Percentiles rank a stretch among this genome's conserved stretches.
Conservation (phyloP, 192 early-diverging fungal species). For the Coemansia sp. region DNA sequence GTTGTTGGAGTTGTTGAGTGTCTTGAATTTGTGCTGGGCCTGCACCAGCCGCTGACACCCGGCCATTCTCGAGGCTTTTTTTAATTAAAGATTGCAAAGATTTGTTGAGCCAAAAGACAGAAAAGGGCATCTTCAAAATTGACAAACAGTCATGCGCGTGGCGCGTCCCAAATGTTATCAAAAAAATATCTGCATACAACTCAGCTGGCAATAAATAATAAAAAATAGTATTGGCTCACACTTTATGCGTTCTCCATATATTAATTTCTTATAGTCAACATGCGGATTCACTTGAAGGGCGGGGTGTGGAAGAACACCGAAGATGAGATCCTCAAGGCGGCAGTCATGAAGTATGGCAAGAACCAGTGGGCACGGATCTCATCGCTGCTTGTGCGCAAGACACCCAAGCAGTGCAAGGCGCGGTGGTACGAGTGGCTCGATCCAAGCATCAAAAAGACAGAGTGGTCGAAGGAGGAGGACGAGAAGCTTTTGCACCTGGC, state of each 20-base stretch:
- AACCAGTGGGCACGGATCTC: slow-evolving; percentile 99
- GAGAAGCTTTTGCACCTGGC: slow-evolving; percentile 96
- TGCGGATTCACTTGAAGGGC: slow-evolving; percentile 58
- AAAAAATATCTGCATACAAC: too few species aligned
- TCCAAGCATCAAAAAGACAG: slow-evolving; percentile 98
- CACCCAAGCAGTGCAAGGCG: slow-evolving; percentile 99
- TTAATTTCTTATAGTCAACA: not conserved
- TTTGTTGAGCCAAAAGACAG: not conserved
- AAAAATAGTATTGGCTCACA: too few species aligned
- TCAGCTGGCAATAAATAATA: not conserved
- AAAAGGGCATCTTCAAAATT: not conserved
- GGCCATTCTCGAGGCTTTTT: slow-evolving; percentile 26
- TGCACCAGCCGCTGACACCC: slow-evolving; percentile 10
- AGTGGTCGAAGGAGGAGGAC: slow-evolving; percentile 99
- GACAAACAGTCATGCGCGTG: not conserved
- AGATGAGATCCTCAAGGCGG: slow-evolving; percentile 97
- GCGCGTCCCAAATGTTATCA: not conserved
- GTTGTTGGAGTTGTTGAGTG: slow-evolving; percentile 13
- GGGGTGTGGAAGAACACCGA: slow-evolving; percentile 99
- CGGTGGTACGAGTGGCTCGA: slow-evolving; percentile 99
- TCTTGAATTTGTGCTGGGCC: slow-evolving; percentile 30
- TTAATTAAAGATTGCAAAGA: not conserved
- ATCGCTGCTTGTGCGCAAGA: slow-evolving; percentile 90
- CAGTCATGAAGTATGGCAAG: slow-evolving; percentile 98
- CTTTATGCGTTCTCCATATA: not conserved